phyloP scores from a whole-genome alignment of 352 stramenopile genomes.

The Globisporangium viniferum region DNA sequence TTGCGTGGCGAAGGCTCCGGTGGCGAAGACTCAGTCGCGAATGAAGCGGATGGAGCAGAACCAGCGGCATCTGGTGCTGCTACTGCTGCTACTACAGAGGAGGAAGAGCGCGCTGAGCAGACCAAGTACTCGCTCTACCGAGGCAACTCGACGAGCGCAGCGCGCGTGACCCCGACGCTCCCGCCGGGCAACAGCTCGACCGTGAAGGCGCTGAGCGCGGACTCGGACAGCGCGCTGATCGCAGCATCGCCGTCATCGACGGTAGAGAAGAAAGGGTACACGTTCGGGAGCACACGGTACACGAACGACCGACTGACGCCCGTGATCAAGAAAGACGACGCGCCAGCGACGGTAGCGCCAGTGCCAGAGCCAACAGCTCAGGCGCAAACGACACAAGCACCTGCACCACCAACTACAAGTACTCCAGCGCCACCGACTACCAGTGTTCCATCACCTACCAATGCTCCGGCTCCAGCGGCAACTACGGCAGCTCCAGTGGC shows the following conservation, averaged over 20 bases:
- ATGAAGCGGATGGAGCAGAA: not conserved
- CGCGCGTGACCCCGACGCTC: conserved; percentile 10
- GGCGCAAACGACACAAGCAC: not conserved
- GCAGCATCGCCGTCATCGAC: not conserved
- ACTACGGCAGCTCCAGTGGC: not conserved
- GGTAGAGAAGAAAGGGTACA: conserved; percentile 10
- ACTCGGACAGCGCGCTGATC: conserved; percentile 2
- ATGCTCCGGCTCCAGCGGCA: not conserved
- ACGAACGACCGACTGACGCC: conserved; percentile 12
- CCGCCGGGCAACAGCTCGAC: not conserved
- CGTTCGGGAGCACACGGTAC: conserved; percentile 12
- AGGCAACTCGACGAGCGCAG: conserved; percentile 7
- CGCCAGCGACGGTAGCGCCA: not conserved
- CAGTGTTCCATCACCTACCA: not conserved
- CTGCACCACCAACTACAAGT: not conserved
- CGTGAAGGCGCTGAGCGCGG: not conserved
- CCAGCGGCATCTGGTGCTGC: not conserved
- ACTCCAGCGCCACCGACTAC: not conserved
- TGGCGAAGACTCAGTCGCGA: not conserved
- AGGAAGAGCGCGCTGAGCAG: conserved; percentile 10
- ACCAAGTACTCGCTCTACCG: conserved; percentile 13
- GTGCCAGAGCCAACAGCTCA: not conserved
- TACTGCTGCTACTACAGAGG: not conserved
- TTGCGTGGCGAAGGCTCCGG: no score
- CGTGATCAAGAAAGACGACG: conserved; percentile 9